Base-by-base conservation (phyloP, 306 rosid species). In the Lathyrus aphaca region DNA sequence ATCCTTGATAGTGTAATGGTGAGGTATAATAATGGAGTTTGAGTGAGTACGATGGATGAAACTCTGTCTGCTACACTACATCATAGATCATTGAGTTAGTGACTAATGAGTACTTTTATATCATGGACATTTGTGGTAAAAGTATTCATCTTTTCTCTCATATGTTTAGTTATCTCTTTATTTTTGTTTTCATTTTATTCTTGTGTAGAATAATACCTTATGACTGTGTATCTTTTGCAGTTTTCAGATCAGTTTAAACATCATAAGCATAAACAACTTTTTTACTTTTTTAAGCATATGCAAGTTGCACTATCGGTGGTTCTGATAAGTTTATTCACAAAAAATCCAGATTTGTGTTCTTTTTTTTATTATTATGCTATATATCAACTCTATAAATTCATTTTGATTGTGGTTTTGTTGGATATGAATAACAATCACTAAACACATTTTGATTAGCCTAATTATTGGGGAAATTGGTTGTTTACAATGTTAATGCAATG, bases 1-100 rank as follows among this genome's bases (percentile, higher is more conserved):
- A 69, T 14, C 45, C 66, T 59, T 59, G 66, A 30, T 61, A 60
- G 77, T 73, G 40, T 65, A 16, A 69, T 79, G 67, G 73, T 73
- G 72, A 79, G 75, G 74, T 76, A 21, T 51, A 71, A 66, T 59
- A 35, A 75, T 81, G 79, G 72, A 71, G 63, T 11, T 50, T 15
- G 35, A 39, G 4, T 49, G 58, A 58, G 62, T 81, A 81, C 81
- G n/a, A n/a, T 57, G 54, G 46, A 30, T 71, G 61, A 15, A 75
- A 59, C 80, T 65, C 66, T 66, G 72, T 71, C 64, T 66, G 74
- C 71, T 29, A 51, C 7, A 35, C 51, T 5, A n/a, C 8, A 6
- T 30, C 54, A 9, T 17, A 55, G 45, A 76, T 76, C 75, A 71
- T 38, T 66, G 11, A 35, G 9, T 58, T 8, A 10, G 2, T 8